Conservation (phyloP, 2,329 filamentous ascomycete species). For the Fusarium clavum region DNA sequence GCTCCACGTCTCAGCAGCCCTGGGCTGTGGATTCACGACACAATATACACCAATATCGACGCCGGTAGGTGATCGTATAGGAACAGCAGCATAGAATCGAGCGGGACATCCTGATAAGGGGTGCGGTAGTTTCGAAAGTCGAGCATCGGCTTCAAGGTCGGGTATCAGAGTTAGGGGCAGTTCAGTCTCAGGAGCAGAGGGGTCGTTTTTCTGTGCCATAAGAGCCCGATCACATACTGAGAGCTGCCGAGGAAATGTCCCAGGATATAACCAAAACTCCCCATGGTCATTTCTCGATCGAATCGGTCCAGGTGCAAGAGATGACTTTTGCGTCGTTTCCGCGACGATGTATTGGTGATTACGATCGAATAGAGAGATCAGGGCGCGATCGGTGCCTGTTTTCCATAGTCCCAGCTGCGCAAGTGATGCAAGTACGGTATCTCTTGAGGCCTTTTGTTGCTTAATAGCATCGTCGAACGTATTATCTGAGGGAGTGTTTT, state of each 20-base stretch:
- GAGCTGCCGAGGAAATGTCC: constrained; percentile 44
- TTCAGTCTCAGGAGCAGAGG: background rate
- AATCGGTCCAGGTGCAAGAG: constrained; percentile 50
- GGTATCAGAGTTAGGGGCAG: constrained; percentile 52
- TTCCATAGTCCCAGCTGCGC: constrained; percentile 61
- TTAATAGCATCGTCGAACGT: background rate
- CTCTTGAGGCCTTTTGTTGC: constrained; percentile 27
- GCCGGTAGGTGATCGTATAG: constrained; percentile 52
- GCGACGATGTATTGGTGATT: constrained; percentile 61
- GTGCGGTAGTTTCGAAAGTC: constrained; percentile 44
- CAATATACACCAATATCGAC: constrained; percentile 57
- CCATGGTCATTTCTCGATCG: constrained; percentile 11
- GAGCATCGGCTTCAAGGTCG: constrained; percentile 49
- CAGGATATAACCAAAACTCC: constrained; percentile 44
- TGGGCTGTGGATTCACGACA: constrained; percentile 40
- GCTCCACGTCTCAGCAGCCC: constrained; percentile 38
- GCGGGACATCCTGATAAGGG: constrained; percentile 33
- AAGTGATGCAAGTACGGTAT: constrained; percentile 58
- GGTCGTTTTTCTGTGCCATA: constrained; percentile 1
- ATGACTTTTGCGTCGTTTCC: constrained; percentile 57
- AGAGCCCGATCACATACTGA: constrained; percentile 48
- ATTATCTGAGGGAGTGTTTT: background rate
- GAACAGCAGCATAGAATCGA: constrained; percentile 56
- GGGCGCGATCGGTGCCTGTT: constrained; percentile 54
- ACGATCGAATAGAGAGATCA: constrained; percentile 65